Conservation (phyloP, 176 grass and related monocot genomes). For the Miscanthus lutarioriparius region DNA sequence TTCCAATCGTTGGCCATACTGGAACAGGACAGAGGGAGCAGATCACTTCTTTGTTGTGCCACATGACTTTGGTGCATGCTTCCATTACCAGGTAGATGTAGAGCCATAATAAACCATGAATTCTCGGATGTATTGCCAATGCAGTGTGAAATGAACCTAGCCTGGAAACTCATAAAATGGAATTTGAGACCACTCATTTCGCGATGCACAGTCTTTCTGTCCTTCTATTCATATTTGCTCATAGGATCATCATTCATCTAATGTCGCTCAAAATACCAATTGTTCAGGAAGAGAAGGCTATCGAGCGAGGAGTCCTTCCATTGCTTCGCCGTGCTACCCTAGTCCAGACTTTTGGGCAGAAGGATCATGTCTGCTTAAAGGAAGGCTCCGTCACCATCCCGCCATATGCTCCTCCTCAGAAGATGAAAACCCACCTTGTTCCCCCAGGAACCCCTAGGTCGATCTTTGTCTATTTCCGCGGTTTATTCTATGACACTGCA, state of each 20-base stretch:
- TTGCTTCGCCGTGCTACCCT: constrained; percentile 66
- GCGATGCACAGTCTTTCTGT: not conserved
- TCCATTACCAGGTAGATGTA: constrained; percentile 54
- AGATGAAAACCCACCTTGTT: constrained; percentile 68
- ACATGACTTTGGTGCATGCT: constrained; percentile 73
- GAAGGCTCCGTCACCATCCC: constrained; percentile 70
- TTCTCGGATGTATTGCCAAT: not conserved
- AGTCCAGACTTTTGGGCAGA: constrained; percentile 70
- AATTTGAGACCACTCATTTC: not conserved
- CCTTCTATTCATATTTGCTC: not conserved
- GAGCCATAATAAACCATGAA: not conserved
- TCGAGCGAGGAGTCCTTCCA: constrained; percentile 55
- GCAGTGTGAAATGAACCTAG: constrained; percentile 6
- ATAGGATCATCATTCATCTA: constrained; percentile 18
- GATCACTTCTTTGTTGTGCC: constrained; percentile 64
- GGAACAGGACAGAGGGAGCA: constrained; percentile 64
- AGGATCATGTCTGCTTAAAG: constrained; percentile 72
- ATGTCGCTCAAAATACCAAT: not conserved
- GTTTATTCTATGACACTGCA: constrained; percentile 53
- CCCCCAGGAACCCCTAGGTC: constrained; percentile 56
- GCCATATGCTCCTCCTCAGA: constrained; percentile 71
- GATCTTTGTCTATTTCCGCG: constrained; percentile 74
- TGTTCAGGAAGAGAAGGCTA: constrained; percentile 67
- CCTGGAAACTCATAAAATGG: not conserved
- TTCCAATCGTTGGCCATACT: constrained; percentile 63